phyloP scores from a whole-genome alignment of 345 rosid species.

The Eucalyptus decipiens region DNA sequence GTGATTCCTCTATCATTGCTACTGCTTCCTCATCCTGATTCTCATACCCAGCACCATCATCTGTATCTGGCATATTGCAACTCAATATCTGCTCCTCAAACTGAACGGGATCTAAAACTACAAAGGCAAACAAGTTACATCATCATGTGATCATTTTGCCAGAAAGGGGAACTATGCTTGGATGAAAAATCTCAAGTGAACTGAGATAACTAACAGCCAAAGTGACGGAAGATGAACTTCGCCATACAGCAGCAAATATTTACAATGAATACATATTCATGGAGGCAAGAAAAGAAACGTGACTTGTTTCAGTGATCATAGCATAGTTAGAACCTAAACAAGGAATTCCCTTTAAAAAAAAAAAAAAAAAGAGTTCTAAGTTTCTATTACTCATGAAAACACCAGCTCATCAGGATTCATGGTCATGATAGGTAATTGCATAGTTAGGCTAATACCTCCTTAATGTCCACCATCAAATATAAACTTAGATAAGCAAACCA shows the following conservation, averaged over 20 bases:
- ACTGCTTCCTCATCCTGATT: constrained; percentile 49
- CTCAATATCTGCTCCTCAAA: constrained; percentile 43
- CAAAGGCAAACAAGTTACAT: background rate
- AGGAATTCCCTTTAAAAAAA: background rate
- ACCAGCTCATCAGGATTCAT: background rate
- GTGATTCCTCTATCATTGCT: constrained; percentile 48
- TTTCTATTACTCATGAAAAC: background rate
- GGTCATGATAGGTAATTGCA: background rate
- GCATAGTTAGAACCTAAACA: background rate
- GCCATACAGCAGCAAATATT: background rate
- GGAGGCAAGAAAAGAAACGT: background rate
- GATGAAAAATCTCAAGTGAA: background rate
- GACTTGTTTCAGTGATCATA: background rate
- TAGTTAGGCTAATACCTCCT: background rate
- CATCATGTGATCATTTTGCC: background rate
- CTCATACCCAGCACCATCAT: constrained; percentile 36
- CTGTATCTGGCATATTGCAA: constrained; percentile 37
- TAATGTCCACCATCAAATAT: background rate
- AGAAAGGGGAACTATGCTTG: background rate
- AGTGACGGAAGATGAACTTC: background rate
- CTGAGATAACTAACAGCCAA: background rate
- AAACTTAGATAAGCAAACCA: background rate
- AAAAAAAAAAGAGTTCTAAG: background rate
- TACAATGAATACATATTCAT: background rate
- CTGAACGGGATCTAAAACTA: constrained; percentile 20